These are phyloP conservation scores for Dioszegia crocea DNA, from an alignment of 768 basidiomycete species.

Conservation along the genomic window DNA sequence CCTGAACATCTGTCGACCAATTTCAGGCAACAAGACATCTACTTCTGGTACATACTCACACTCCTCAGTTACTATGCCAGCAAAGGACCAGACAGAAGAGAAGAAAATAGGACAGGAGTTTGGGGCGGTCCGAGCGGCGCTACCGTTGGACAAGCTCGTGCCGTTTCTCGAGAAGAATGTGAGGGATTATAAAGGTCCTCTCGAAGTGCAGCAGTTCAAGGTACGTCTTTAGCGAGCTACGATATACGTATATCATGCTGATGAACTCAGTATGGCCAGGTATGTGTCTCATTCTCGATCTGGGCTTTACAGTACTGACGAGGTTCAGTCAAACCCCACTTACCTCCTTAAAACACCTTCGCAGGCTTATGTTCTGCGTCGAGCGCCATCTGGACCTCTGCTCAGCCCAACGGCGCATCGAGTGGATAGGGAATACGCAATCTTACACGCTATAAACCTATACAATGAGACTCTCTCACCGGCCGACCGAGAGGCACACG, in stretches of 20 bases:
- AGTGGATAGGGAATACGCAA: conserved; percentile 85
- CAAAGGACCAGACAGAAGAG: neutral
- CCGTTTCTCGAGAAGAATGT: conserved; percentile 60
- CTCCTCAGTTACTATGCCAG: neutral
- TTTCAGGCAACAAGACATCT: too few relatives aligned
- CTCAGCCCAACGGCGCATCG: conserved; percentile 90
- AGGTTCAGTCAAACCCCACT: conserved; percentile 86
- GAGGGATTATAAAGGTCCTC: conserved; percentile 59
- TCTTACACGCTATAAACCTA: conserved; percentile 69
- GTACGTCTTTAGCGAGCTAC: too few relatives aligned
- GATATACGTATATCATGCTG: neutral
- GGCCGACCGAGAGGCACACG: conserved; percentile 19
- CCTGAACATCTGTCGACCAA: neutral
- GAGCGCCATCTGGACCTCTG: conserved; percentile 84
- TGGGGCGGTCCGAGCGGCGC: conserved; percentile 26
- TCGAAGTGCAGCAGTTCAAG: conserved; percentile 87
- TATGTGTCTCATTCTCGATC: conserved; percentile 46
- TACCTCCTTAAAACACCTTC: conserved; percentile 74
- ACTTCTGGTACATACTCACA: too few relatives aligned
- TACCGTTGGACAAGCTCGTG: conserved; percentile 34
- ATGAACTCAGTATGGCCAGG: conserved; percentile 72
- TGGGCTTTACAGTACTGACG: too few relatives aligned
- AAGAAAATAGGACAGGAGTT: conserved; percentile 25
- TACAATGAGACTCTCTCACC: conserved; percentile 59
- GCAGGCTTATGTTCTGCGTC: conserved; percentile 75